Evolutionary conservation across 495 filamentous ascomycete genomes (phyloP).

Genomic region (Friedmanniomyces simplex): DNA sequence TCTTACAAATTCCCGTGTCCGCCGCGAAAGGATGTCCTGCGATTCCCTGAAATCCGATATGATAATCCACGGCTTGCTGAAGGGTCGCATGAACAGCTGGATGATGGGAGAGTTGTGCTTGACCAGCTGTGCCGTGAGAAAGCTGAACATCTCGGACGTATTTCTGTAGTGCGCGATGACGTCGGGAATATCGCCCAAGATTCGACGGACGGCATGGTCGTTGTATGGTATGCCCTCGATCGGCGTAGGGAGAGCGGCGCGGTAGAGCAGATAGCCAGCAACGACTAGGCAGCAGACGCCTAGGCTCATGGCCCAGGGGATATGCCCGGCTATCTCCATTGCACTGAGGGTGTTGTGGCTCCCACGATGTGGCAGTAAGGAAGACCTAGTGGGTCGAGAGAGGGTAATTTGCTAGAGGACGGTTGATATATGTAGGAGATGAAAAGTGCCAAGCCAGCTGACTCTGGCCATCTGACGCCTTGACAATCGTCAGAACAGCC

Average conservation of each 20-base stretch:
- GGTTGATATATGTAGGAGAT: no score
- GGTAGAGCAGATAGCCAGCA: constrained; percentile 6
- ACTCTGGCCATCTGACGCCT: no score
- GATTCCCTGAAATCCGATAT: constrained; percentile 5
- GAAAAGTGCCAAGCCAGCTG: no score
- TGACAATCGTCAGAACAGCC: no score
- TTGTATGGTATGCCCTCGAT: constrained; percentile 13
- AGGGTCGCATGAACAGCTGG: constrained; percentile 10
- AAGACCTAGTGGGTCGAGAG: no score
- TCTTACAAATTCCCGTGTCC: constrained; percentile 7
- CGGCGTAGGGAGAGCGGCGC: constrained; percentile 2
- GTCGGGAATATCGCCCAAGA: constrained; percentile 8
- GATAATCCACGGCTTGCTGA: constrained; percentile 1
- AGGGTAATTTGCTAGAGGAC: no score
- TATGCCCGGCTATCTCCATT: background rate
- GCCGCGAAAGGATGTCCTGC: constrained; percentile 8
- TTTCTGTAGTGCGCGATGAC: background rate
- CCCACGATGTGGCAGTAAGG: no score
- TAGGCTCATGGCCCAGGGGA: background rate
- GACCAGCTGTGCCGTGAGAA: background rate
- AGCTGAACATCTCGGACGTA: background rate
- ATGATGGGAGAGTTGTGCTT: constrained; percentile 9
- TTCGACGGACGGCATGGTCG: background rate
- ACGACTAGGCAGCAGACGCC: background rate
- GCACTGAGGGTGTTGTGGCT: background rate